Evolutionary conservation across 73 alveolate species (phyloP), one percentile per base, ranked within the genome.

Genomic region (Diophrys appendiculata): DNA sequence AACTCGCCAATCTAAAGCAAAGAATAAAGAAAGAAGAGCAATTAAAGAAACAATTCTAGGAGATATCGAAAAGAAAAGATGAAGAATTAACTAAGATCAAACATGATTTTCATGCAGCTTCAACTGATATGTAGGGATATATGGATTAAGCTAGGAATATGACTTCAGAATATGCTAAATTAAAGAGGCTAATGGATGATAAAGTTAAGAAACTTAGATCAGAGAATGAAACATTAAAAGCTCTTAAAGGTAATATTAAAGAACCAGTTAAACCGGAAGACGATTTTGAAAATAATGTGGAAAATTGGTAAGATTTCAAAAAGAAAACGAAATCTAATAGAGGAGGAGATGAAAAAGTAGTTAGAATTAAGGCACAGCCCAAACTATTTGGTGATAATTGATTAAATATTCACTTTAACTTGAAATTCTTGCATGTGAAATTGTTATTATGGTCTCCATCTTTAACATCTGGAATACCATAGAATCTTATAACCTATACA

Each of bases 381-480:
- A n/a, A n/a, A n/a, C n/a, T n/a, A n/a, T n/a, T n/a, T n/a, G n/a
- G n/a, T n/a, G n/a, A n/a, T n/a, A n/a, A 43, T 18, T 43, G 60
- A 43, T 11, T 43, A 43, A 43, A 11, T 43, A 43, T 5, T 43
- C n/a, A 18, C 43, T 29, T 24, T 72, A 73, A 33, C 31, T 82
- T 32, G 69, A 81, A 34, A 54, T 68, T 22, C 35, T 54, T 69
- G 52, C 72, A 73, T 29, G 75, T 70, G 78, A 77, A 84, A 54
- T 76, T 81, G 29, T 68, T 52, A 24, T 84, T 83, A 34, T 77
- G 74, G 22, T 69, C 78, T 65, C 84, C 89, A 0, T 72, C 81
- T 1, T 13, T 8, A 0, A 71, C 87, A 60, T 86, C 89, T 1
- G 79, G 26, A 14, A 77, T 74, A 29, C 89, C 89, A 64, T 86